Evolutionary conservation across 129 eudicot genomes (phyloP), one percentile per base, ranked within the genome.

Genomic region (Flaveria brownii): DNA sequence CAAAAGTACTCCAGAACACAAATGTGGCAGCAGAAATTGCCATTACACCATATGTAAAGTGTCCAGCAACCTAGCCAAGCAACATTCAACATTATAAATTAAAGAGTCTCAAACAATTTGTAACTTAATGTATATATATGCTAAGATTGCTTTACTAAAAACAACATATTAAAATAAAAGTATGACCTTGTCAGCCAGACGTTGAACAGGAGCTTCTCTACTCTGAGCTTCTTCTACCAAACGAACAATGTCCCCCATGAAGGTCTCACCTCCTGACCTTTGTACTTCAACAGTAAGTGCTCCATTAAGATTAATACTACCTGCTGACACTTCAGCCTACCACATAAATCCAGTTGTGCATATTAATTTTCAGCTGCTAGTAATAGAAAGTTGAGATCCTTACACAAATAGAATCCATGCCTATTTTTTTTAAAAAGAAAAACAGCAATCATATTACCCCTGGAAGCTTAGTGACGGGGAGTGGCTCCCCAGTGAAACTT

Each of bases 171-270:
- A 28, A 42, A 68, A 68, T 13, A 5, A 26, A 41, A 9, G 54
- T 54, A 9, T 25, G 23, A 91, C 97, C 97, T 91, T 95, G 81
- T 95, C 99, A 79, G 99, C 99, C 82, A 95, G 75, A 71, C 97
- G 94, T 80, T 95, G 99, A 46, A 91, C 94, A 26, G 99, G 99
- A 81, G 97, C 97, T 85, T 95, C 99, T 85, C 97, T 91, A 76
- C 90, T 85, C 77, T 95, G 99, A 62, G 99, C 99, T 82, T 91
- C 97, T 85, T 91, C 99, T 50, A 95, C 99, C 83, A 95, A 76
- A 68, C 99, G 93, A 33, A 95, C 94, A 80, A 95, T 91, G 75
- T 95, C 97, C 9, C 96, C 99, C 86, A 95, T 91, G 69, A 93
- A 82, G 6, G 99, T 91, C 84, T 95, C 97, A 68, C 99, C 99